Percentiles rank a stretch among this genome's conserved stretches.
phyloP scores from a whole-genome alignment of 2,329 filamentous ascomycete genomes.

The Neofusicoccum kwambonambiense region DNA sequence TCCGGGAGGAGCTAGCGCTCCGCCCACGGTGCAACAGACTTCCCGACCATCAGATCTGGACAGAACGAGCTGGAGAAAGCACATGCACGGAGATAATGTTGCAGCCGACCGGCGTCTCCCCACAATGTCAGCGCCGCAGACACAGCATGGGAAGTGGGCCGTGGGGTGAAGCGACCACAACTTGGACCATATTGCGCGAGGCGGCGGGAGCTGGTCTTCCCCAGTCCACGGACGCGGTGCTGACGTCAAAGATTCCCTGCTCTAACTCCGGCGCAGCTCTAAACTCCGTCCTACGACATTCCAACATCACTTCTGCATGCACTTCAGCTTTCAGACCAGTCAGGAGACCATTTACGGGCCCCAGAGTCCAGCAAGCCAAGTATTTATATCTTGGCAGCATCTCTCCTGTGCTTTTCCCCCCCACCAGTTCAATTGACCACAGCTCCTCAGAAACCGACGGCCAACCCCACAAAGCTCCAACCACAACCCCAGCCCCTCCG shows the following conservation, averaged over 20 bases:
- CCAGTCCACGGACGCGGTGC: neutral
- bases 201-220: neutral
- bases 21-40: no score
- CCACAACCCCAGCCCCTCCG: neutral
- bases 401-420: neutral
- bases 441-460: neutral
- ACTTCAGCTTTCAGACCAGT: neutral
- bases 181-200: no score
- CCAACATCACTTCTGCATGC: neutral
- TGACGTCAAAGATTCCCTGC: neutral
- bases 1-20: no score
- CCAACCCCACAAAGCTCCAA: neutral
- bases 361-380: neutral
- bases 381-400: neutral
- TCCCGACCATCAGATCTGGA: no score
- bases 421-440: neutral
- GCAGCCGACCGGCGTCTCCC: no score
- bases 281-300: neutral
- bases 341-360: neutral
- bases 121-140: no score
- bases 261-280: neutral
- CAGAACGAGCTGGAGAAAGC: no score
- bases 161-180: no score
- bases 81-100: no score
- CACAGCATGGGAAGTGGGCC: no score